phyloP scores from a whole-genome alignment of 805 yeast species.

The Zygotorulaspora chibaensis region DNA sequence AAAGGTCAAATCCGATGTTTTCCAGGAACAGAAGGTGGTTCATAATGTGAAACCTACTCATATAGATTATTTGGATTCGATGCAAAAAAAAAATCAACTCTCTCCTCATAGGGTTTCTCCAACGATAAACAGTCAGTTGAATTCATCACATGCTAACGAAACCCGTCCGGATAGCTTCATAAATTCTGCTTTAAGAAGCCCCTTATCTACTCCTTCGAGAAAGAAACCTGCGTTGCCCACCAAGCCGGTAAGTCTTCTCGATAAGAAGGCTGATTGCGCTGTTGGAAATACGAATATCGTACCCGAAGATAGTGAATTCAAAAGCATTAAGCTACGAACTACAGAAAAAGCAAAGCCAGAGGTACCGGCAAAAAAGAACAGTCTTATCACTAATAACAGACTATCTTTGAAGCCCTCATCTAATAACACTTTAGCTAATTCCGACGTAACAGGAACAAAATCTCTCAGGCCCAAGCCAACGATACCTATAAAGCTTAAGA shows the following conservation, averaged over 20 bases:
- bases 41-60: slow-evolving; percentile 3
- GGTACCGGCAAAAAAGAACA: slow-evolving; percentile 15
- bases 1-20: too few relatives aligned
- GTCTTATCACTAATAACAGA: slow-evolving; percentile 13
- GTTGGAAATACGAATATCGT: neutral
- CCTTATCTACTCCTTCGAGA: slow-evolving; percentile 1
- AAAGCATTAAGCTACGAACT: slow-evolving; percentile 7
- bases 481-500: slow-evolving; percentile 15
- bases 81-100: slow-evolving; percentile 13
- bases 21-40: neutral
- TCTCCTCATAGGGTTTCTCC: neutral
- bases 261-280: neutral
- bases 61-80: slow-evolving; percentile 23
- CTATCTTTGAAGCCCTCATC: slow-evolving; percentile 14
- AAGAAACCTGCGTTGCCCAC: slow-evolving; percentile 17
- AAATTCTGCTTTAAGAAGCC: slow-evolving; percentile 19
- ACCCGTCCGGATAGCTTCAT: slow-evolving; percentile 21
- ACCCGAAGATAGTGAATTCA: neutral
- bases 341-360: slow-evolving; percentile 11
- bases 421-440: neutral
- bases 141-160: neutral
- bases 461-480: slow-evolving; percentile 15
- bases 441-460: neutral
- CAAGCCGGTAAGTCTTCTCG: slow-evolving; percentile 10
- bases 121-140: neutral